Evolutionary conservation across 306 rosid species (phyloP), one percentile per base, ranked within the genome.

Genomic region (Mucuna pruriens): DNA sequence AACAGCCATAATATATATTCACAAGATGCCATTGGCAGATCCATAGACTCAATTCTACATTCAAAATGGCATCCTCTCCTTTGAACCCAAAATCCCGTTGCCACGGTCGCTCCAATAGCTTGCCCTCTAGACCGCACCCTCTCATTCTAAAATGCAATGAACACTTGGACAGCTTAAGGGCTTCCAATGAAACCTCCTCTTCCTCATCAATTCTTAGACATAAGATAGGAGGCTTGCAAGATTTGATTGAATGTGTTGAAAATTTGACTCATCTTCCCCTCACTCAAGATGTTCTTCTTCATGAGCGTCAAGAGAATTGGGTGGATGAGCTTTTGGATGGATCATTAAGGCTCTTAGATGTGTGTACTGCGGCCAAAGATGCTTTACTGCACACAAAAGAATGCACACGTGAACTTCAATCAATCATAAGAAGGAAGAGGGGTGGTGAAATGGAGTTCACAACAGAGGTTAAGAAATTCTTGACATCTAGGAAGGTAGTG

Each of bases 21-120:
- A 79, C 23, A 39, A 74, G 36, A 75, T 65, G 70, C 62, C 77
- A 79, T 46, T 11, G 68, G 19, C 68, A 65, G 46, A 79, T 72
- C 80, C 80, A 52, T 16, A 77, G 20, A 83, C 66, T 45, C 80
- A 84, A 36, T 8, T 81, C 80, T 52, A 12, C 61, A 72, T 64
- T 78, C 77, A 79, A 45, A 80, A 84, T 85, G 88, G 76, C 71
- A 49, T 25, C 81, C 2, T 80, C 80, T 79, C 64, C 54, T 71
- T 49, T 77, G 25, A 83, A 71, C 75, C 2, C 54, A 78, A 84
- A 78, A 44, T 73, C 73, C 22, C 13, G 11, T 42, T 49, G 11
- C 4, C 78, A 83, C 17, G 73, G 58, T 40, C 83, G 79, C 15
- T 83, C 79, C 60, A 77, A 39, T 78, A 77, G 83, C 74, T 62